Evolutionary conservation across 768 basidiomycete species (phyloP).

Genomic region (Hygrophoropsis aurantiaca): DNA sequence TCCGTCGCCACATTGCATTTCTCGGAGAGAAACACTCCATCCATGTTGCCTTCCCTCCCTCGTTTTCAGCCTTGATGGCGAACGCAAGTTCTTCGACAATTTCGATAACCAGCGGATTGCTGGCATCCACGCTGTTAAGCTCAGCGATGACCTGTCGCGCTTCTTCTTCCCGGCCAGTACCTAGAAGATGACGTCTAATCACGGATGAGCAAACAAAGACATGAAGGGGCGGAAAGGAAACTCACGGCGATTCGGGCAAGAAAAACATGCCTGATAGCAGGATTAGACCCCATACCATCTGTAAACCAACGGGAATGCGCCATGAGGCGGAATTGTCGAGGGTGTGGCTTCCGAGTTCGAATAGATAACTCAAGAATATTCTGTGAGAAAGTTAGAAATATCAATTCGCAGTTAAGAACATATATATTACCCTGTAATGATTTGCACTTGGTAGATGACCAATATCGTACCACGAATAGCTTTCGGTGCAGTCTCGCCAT

Average conservation of each 20-base stretch:
- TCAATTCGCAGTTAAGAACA: conserved; percentile 14
- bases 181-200: conserved; percentile 71
- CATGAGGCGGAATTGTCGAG: conserved; percentile 63
- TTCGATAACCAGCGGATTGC: conserved; percentile 60
- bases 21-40: conserved; percentile 71
- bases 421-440: conserved; percentile 70
- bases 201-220: neutral
- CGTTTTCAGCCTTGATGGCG: conserved; percentile 71
- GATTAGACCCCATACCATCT: conserved; percentile 67
- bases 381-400: conserved; percentile 32
- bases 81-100: conserved; percentile 62
- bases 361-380: conserved; percentile 70
- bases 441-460: conserved; percentile 76
- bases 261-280: conserved; percentile 71
- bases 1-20: conserved; percentile 72
- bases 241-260: conserved; percentile 77
- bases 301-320: conserved; percentile 74
- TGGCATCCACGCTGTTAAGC: conserved; percentile 60
- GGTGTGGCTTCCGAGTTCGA: conserved; percentile 65
- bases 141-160: conserved; percentile 64
- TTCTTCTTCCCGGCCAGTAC: conserved; percentile 48
- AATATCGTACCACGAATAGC: conserved; percentile 69
- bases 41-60: conserved; percentile 80
- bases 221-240: conserved; percentile 7
- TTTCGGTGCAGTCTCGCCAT: conserved; percentile 78